Evolutionary conservation across 2,329 filamentous ascomycete species (phyloP).

Genomic region (Cercospora sp.): DNA sequence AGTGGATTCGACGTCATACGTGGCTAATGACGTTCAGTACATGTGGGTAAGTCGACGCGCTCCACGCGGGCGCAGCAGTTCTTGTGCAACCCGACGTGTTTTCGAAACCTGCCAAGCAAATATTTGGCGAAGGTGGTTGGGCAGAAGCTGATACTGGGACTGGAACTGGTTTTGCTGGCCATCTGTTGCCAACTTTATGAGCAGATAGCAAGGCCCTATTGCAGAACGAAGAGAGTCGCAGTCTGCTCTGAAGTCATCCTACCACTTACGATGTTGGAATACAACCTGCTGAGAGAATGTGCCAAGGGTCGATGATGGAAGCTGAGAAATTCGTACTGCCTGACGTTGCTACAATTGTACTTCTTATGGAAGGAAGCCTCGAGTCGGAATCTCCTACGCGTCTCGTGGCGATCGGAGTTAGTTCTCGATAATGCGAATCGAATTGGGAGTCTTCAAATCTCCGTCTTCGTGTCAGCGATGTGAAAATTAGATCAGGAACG

Average conservation of each 20-base stretch:
- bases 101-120: neutral
- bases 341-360: neutral
- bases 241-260: neutral
- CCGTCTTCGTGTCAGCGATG: neutral
- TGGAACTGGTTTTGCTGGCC: neutral
- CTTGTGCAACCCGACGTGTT: constrained; percentile 1
- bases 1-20: constrained; percentile 4
- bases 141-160: neutral
- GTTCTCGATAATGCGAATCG: neutral
- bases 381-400: too few relatives aligned
- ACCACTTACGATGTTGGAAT: neutral
- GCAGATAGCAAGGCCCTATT: neutral
- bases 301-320: neutral
- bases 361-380: neutral
- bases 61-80: neutral
- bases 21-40: neutral
- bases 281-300: neutral
- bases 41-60: neutral
- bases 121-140: neutral
- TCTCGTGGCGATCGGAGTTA: neutral
- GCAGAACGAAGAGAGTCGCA: neutral
- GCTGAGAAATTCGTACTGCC: neutral
- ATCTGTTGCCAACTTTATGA: neutral
- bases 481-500: too few relatives aligned
- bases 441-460: neutral